Evolutionary conservation across 768 basidiomycete species (phyloP).

Genomic region (Boletus reticuloceps): DNA sequence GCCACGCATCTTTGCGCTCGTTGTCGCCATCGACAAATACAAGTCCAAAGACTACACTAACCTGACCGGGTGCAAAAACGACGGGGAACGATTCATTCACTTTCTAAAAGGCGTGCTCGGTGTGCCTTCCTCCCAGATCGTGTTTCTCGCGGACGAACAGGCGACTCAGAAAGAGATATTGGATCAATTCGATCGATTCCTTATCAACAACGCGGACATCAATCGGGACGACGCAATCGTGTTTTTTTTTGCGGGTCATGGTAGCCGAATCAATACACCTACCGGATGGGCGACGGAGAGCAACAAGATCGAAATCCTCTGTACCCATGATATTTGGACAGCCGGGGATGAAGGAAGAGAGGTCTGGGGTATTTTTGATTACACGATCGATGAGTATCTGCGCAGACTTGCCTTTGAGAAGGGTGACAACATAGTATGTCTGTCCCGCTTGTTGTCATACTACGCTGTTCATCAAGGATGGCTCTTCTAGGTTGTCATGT

Average conservation of each 20-base stretch:
- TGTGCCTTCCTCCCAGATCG: slow-evolving; percentile 9
- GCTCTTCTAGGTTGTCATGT: slow-evolving; percentile 8
- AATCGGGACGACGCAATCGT: slow-evolving; percentile 16
- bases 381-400: slow-evolving; percentile 12
- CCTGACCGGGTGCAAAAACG: slow-evolving; percentile 18
- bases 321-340: slow-evolving; percentile 9
- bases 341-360: background rate
- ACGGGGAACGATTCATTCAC: slow-evolving; percentile 11
- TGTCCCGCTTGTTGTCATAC: background rate
- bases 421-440: slow-evolving; percentile 18
- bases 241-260: slow-evolving; percentile 21
- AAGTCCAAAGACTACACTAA: background rate
- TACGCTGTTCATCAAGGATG: background rate
- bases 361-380: slow-evolving; percentile 14
- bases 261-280: slow-evolving; percentile 6
- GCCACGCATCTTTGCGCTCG: slow-evolving; percentile 19
- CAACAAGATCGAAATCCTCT: slow-evolving; percentile 14
- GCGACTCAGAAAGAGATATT: slow-evolving; percentile 12
- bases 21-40: slow-evolving; percentile 17
- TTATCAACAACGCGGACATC: slow-evolving; percentile 6
- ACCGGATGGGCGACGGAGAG: slow-evolving; percentile 17
- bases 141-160: slow-evolving; percentile 12
- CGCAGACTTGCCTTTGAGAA: slow-evolving; percentile 15
- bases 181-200: slow-evolving; percentile 5
- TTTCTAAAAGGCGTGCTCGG: slow-evolving; percentile 13